Conservation (phyloP, 768 basidiomycete genomes). For the Galerina marginata region DNA sequence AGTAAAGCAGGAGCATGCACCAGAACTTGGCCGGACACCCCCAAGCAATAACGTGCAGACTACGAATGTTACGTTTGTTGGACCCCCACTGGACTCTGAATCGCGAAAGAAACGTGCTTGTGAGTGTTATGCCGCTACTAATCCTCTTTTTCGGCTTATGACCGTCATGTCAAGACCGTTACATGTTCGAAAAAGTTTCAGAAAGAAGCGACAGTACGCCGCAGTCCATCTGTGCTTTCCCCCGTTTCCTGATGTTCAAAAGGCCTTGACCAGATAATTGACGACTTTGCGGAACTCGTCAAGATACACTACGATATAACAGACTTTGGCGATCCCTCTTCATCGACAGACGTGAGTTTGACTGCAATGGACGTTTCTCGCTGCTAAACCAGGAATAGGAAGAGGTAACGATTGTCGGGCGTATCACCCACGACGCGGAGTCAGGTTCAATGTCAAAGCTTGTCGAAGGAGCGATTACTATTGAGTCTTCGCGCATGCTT, state of each 20-base stretch:
- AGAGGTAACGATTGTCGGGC: slow-evolving; percentile 71
- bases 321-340: slow-evolving; percentile 78
- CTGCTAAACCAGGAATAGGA: slow-evolving; percentile 45
- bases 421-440: slow-evolving; percentile 76
- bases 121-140: slow-evolving; percentile 39
- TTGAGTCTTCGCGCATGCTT: slow-evolving; percentile 86
- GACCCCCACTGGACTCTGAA: slow-evolving; percentile 41
- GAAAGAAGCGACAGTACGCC: slow-evolving; percentile 80
- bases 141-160: not conserved
- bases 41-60: slow-evolving; percentile 9
- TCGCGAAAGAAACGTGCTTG: slow-evolving; percentile 57
- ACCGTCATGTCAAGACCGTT: slow-evolving; percentile 60
- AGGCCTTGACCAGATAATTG: slow-evolving; percentile 89
- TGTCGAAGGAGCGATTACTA: slow-evolving; percentile 70
- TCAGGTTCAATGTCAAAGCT: slow-evolving; percentile 62
- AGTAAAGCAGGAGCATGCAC: slow-evolving; percentile 43
- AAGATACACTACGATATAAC: slow-evolving; percentile 67
- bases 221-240: not conserved
- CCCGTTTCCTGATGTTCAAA: not conserved
- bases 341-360: slow-evolving; percentile 46
- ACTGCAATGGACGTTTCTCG: not conserved
- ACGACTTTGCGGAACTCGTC: slow-evolving; percentile 81
- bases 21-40: slow-evolving; percentile 33
- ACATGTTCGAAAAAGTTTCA: slow-evolving; percentile 92
- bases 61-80: slow-evolving; percentile 41